These are phyloP conservation scores for Limonomyces culmigenus DNA, from an alignment of 1,284 basidiomycete species.

Conservation along the genomic window DNA sequence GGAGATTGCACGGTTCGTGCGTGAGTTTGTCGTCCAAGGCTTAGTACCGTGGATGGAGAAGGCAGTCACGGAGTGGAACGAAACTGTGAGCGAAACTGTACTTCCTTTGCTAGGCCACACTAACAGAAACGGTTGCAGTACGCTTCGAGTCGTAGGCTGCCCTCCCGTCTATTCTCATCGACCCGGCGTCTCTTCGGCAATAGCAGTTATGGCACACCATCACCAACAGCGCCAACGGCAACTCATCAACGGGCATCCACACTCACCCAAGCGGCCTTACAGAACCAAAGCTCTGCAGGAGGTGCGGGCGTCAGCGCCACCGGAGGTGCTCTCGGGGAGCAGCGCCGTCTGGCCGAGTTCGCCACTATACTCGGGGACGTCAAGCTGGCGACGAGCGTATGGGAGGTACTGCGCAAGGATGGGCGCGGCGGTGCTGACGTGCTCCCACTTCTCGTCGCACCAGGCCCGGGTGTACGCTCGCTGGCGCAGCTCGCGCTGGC, in stretches of 20 bases:
- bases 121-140: too few relatives aligned
- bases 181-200: slow-evolving; percentile 81
- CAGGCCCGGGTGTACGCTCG: slow-evolving; percentile 38
- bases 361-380: slow-evolving; percentile 86
- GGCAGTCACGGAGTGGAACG: slow-evolving; percentile 87
- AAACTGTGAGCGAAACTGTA: slow-evolving; percentile 63
- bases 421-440: slow-evolving; percentile 64
- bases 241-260: slow-evolving; percentile 21
- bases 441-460: slow-evolving; percentile 48
- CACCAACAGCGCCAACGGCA: slow-evolving; percentile 23
- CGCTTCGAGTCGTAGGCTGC: slow-evolving; percentile 67
- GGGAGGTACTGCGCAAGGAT: slow-evolving; percentile 77
- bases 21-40: slow-evolving; percentile 85
- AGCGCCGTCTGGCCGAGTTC: slow-evolving; percentile 85
- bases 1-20: slow-evolving; percentile 64
- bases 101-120: too few relatives aligned
- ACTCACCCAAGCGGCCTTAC: neutral
- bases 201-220: slow-evolving; percentile 12
- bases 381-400: slow-evolving; percentile 70
- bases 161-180: slow-evolving; percentile 70
- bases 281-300: neutral
- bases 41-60: slow-evolving; percentile 95
- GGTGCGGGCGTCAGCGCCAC: slow-evolving; percentile 16
- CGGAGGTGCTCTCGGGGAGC: slow-evolving; percentile 19
- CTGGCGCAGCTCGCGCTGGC: slow-evolving; percentile 31